Percentiles rank a stretch among this genome's conserved stretches.
These are phyloP conservation scores for Rauvolfia tetraphylla DNA, from an alignment of 257 asterid genomes.

Conservation along the genomic window DNA sequence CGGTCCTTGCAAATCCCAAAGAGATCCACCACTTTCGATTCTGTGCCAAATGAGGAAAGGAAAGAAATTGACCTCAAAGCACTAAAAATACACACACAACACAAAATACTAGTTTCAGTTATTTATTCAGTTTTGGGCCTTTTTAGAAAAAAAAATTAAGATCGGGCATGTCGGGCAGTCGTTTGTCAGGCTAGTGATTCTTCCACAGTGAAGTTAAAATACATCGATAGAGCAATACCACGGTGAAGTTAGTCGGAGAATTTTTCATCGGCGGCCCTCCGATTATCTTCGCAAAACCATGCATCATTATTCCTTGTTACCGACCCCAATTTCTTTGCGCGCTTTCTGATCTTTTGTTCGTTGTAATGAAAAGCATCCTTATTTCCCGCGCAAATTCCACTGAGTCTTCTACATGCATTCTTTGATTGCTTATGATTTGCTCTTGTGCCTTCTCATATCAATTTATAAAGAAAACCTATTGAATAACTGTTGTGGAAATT, in stretches of 20 bases:
- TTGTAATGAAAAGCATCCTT: too few relatives aligned
- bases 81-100: not conserved
- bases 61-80: not conserved
- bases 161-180: not conserved
- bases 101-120: not conserved
- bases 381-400: not conserved
- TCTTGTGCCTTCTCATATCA: not conserved
- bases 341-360: too few relatives aligned
- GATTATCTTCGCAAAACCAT: not conserved
- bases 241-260: not conserved
- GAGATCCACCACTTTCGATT: not conserved
- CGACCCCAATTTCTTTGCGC: not conserved
- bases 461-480: too few relatives aligned
- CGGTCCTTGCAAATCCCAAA: not conserved
- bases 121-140: not conserved
- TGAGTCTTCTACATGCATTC: not conserved
- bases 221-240: not conserved
- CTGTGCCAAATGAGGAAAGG: not conserved
- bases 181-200: slow-evolving; percentile 57
- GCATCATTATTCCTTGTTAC: not conserved
- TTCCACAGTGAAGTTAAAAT: slow-evolving; percentile 32
- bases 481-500: not conserved
- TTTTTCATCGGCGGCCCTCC: not conserved
- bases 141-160: not conserved
- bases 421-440: too few relatives aligned